Conservation (phyloP, 805 yeast species). For the Spathaspora passalidarum region DNA sequence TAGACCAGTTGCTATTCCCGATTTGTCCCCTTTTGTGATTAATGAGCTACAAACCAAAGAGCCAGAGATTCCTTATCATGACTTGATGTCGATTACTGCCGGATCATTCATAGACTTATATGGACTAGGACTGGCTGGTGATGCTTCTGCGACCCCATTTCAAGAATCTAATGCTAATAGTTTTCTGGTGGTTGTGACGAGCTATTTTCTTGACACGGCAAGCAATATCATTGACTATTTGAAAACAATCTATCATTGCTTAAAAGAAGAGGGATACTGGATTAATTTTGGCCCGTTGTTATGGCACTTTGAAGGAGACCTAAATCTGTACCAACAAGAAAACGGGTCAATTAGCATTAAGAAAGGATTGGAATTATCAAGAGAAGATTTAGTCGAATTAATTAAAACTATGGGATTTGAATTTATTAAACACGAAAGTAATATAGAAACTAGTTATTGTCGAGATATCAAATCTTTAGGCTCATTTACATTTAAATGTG, state of each 20-base stretch:
- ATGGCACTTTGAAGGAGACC: constrained; percentile 68
- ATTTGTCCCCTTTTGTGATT: constrained; percentile 42
- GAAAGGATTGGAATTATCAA: constrained; percentile 58
- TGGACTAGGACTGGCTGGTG: constrained; percentile 45
- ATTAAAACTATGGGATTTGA: constrained; percentile 49
- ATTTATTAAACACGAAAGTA: constrained; percentile 42
- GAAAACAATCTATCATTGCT: constrained; percentile 43
- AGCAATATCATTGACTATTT: constrained; percentile 57
- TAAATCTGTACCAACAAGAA: constrained; percentile 22
- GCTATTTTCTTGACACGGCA: constrained; percentile 66
- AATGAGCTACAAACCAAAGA: constrained; percentile 23
- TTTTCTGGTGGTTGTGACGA: constrained; percentile 50
- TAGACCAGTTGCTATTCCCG: constrained; percentile 53
- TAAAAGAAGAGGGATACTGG: constrained; percentile 52
- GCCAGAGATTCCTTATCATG: constrained; percentile 42
- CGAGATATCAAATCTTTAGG: constrained; percentile 51
- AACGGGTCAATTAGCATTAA: constrained; percentile 29
- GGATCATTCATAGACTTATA: constrained; percentile 71
- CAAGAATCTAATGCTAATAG: constrained; percentile 33
- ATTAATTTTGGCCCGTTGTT: constrained; percentile 65
- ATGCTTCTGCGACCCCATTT: constrained; percentile 40
- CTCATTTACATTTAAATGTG: constrained; percentile 57
- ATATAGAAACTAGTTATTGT: constrained; percentile 51
- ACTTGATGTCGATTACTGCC: constrained; percentile 66
- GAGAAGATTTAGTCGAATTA: constrained; percentile 51